Conservation (phyloP, 495 filamentous ascomycete species). For the Aspergillus funiculosus region DNA sequence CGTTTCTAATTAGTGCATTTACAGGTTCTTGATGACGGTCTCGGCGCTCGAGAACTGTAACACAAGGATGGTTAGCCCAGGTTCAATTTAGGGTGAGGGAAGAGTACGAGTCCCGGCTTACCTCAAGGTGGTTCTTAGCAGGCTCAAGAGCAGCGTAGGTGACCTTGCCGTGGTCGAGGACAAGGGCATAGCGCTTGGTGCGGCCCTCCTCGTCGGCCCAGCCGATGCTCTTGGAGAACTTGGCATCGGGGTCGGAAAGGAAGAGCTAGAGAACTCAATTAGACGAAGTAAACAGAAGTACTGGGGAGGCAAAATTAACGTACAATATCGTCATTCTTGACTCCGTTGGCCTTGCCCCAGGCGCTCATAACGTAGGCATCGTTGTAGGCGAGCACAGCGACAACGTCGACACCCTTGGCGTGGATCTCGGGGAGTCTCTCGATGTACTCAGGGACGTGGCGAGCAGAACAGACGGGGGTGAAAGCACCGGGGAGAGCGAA, state of each 20-base stretch:
- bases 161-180: slow-evolving; percentile 87
- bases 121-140: slow-evolving; percentile 59
- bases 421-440: slow-evolving; percentile 64
- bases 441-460: slow-evolving; percentile 84
- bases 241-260: slow-evolving; percentile 69
- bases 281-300: not conserved
- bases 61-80: too few relatives aligned
- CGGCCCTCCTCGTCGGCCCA: slow-evolving; percentile 72
- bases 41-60: slow-evolving; percentile 64
- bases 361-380: slow-evolving; percentile 91
- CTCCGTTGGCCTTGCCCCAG: slow-evolving; percentile 89
- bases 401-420: slow-evolving; percentile 78
- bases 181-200: slow-evolving; percentile 75
- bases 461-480: slow-evolving; percentile 86
- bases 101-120: too few relatives aligned
- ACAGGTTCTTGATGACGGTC: slow-evolving; percentile 62
- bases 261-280: slow-evolving; percentile 58
- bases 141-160: slow-evolving; percentile 79
- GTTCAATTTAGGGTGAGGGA: too few relatives aligned
- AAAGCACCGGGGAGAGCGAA: slow-evolving; percentile 90
- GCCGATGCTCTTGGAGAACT: slow-evolving; percentile 76
- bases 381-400: slow-evolving; percentile 83
- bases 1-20: slow-evolving; percentile 19
- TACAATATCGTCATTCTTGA: slow-evolving; percentile 75
- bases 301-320: slow-evolving; percentile 18